phyloP scores from a whole-genome alignment of 2,329 filamentous ascomycete genomes.

The Colletotrichum viniferum region DNA sequence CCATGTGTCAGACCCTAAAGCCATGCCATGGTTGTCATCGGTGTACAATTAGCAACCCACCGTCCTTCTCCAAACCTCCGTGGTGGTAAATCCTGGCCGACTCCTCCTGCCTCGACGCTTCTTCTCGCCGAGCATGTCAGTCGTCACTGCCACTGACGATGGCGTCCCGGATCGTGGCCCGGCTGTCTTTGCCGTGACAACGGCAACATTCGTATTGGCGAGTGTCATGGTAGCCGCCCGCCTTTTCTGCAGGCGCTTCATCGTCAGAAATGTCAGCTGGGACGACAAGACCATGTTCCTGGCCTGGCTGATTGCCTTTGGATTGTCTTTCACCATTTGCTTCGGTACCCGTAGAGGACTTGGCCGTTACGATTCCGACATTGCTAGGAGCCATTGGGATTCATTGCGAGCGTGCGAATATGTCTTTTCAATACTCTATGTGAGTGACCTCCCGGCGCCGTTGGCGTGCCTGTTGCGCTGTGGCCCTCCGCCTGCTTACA shows the following conservation, averaged over 20 bases:
- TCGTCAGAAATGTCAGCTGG: conserved; percentile 73
- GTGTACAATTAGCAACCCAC: conserved; percentile 15
- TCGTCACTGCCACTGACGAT: conserved; percentile 6
- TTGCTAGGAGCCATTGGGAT: conserved; percentile 51
- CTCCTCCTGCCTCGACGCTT: background rate
- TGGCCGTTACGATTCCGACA: conserved; percentile 69
- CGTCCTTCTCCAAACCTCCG: conserved; percentile 15
- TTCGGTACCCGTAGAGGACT: conserved; percentile 68
- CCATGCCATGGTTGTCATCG: conserved; percentile 20
- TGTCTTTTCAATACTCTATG: conserved; percentile 67
- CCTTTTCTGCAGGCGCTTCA: conserved; percentile 72
- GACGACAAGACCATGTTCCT: conserved; percentile 84
- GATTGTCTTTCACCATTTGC: conserved; percentile 69
- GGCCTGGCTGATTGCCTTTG: conserved; percentile 77
- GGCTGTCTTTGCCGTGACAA: conserved; percentile 73
- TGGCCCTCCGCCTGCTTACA: background rate
- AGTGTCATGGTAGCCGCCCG: conserved; percentile 78
- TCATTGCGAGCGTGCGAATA: conserved; percentile 65
- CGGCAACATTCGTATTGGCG: conserved; percentile 69
- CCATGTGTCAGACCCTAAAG: conserved; percentile 19
- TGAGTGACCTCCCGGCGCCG: conserved; percentile 35
- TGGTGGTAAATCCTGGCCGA: conserved; percentile 11
- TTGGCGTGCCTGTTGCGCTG: background rate
- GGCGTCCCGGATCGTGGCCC: conserved; percentile 56
- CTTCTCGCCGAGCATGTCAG: conserved; percentile 19